phyloP scores from a whole-genome alignment of 768 basidiomycete species.

The Psilocybe sp. region DNA sequence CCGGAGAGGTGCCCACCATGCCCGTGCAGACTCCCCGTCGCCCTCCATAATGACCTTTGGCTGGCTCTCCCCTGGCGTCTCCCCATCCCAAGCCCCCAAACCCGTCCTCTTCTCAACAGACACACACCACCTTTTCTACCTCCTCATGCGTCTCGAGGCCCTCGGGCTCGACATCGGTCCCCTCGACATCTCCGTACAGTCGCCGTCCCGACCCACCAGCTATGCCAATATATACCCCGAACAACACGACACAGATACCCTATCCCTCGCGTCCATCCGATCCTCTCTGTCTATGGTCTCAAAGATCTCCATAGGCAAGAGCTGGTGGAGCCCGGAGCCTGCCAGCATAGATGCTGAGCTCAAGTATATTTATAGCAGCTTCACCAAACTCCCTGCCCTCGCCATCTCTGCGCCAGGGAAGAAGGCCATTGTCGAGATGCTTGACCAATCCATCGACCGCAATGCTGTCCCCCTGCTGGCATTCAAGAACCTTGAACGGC shows the following conservation, averaged over 20 bases:
- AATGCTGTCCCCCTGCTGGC: constrained; percentile 77
- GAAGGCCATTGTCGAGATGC: constrained; percentile 66
- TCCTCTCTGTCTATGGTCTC: constrained; percentile 79
- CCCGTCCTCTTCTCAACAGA: constrained; percentile 70
- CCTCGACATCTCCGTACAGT: constrained; percentile 73
- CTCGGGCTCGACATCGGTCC: constrained; percentile 74
- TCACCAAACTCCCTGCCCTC: constrained; percentile 87
- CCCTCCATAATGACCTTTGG: constrained; percentile 42
- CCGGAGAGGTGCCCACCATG: constrained; percentile 32
- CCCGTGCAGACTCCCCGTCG: constrained; percentile 23
- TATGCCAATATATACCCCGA: constrained; percentile 59
- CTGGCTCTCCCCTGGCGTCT: constrained; percentile 38
- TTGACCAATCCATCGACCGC: constrained; percentile 64
- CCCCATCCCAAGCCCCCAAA: constrained; percentile 34
- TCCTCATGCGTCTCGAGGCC: constrained; percentile 83
- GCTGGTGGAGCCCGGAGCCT: constrained; percentile 70
- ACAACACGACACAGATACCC: constrained; percentile 66
- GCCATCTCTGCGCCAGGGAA: constrained; percentile 61
- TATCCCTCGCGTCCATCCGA: constrained; percentile 71
- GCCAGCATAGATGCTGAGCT: constrained; percentile 69
- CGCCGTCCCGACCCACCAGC: constrained; percentile 74
- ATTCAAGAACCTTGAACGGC: constrained; percentile 80
- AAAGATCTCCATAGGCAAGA: constrained; percentile 63
- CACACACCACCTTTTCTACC: constrained; percentile 83
- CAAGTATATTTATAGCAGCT: constrained; percentile 84